A percentile compares a stretch with the other conserved stretches of the same genome.
Conservation (phyloP, 2,329 filamentous ascomycete genomes). For the Calonectria pseudoturangicola region DNA sequence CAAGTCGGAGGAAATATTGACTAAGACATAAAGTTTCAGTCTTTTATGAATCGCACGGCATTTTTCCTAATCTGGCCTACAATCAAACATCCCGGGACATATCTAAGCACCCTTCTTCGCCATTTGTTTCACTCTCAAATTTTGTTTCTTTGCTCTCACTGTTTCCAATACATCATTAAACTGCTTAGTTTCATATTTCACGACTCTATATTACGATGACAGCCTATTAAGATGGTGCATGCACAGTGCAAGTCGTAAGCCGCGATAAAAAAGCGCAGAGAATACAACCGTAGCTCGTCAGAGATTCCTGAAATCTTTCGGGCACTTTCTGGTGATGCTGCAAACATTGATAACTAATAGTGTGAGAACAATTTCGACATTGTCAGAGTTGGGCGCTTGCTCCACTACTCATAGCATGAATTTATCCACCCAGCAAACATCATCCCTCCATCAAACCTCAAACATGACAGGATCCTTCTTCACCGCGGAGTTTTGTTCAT, state of each 20-base stretch:
- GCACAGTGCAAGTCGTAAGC: neutral
- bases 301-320: neutral
- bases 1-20: no score
- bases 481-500: constrained; percentile 21
- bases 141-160: no score
- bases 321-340: neutral
- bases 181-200: no score
- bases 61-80: no score
- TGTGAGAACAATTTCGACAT: neutral
- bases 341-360: constrained; percentile 15
- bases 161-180: no score
- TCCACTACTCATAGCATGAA: constrained; percentile 43
- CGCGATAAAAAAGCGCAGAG: constrained; percentile 2
- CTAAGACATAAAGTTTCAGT: no score
- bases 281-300: neutral
- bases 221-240: neutral
- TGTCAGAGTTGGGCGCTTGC: neutral
- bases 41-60: no score
- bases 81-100: no score
- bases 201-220: neutral
- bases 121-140: no score
- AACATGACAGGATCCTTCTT: constrained; percentile 42
- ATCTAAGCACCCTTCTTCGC: no score
- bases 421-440: constrained; percentile 40
- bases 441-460: constrained; percentile 34